These are phyloP conservation scores for Metschnikowia kunwiensis DNA, from an alignment of 805 yeast species.

Conservation along the genomic window DNA sequence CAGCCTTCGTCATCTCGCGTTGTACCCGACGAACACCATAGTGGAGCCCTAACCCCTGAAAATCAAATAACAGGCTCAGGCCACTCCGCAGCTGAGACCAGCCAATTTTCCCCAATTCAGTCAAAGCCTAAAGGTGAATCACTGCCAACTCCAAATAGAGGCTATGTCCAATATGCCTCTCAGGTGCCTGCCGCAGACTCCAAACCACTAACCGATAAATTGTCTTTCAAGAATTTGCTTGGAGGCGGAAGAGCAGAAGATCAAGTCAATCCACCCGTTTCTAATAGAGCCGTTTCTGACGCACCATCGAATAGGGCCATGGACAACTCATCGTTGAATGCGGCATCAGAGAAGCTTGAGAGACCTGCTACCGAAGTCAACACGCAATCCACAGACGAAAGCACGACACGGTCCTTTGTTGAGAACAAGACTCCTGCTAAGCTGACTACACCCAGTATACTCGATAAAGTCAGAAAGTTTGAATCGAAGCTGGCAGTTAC, in stretches of 20 bases:
- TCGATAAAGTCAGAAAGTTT: constrained; percentile 9
- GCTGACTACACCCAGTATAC: constrained; percentile 7
- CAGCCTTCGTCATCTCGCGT: neutral
- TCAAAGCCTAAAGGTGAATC: constrained; percentile 2
- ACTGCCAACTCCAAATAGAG: constrained; percentile 8
- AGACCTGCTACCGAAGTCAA: neutral
- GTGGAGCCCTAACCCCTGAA: neutral
- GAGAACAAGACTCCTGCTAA: constrained; percentile 3
- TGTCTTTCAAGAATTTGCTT: constrained; percentile 2
- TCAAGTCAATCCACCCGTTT: neutral
- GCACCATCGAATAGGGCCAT: neutral
- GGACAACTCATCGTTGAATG: neutral
- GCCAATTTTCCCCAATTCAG: constrained; percentile 7
- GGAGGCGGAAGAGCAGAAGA: neutral
- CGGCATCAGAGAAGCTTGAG: neutral
- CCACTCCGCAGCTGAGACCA: neutral
- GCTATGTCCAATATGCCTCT: neutral
- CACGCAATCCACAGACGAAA: too few species aligned
- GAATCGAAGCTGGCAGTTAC: constrained; percentile 1
- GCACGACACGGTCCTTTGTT: too few species aligned
- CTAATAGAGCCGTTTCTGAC: too few species aligned
- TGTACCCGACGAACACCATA: neutral
- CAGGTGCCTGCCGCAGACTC: neutral
- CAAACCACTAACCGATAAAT: neutral
- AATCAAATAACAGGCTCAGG: neutral